Percentiles rank a stretch among this genome's conserved stretches.
These are phyloP conservation scores for Paramecium tetraurelia DNA, from an alignment of 73 alveolate species.

Conservation along the genomic window DNA sequence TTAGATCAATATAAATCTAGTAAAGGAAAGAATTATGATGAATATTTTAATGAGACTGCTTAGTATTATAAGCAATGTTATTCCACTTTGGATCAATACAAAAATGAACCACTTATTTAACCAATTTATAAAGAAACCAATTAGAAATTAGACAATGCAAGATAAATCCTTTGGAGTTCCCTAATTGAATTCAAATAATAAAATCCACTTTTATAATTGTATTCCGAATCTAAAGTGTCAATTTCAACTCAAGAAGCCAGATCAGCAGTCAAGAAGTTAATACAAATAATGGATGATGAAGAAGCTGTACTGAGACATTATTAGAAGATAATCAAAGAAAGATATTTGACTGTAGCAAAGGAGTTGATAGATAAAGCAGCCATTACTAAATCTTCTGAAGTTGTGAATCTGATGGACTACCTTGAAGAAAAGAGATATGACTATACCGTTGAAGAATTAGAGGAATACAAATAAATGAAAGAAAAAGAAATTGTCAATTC, in stretches of 20 bases:
- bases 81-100: constrained; percentile 9
- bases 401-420: neutral
- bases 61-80: constrained; percentile 13
- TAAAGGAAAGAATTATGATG: neutral
- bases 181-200: neutral
- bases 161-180: constrained; percentile 48
- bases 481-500: constrained; percentile 18
- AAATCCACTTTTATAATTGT: neutral
- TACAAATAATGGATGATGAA: constrained; percentile 53
- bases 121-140: constrained; percentile 57
- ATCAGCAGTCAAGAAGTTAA: constrained; percentile 49
- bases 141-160: constrained; percentile 34
- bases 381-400: neutral
- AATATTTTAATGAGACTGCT: neutral
- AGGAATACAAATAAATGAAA: neutral
- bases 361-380: constrained; percentile 31
- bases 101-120: constrained; percentile 51
- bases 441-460: constrained; percentile 7
- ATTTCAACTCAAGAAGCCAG: constrained; percentile 47
- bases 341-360: neutral
- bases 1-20: constrained; percentile 18
- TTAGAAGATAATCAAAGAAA: neutral
- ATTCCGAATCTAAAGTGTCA: neutral
- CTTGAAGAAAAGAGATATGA: constrained; percentile 21
- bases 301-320: constrained; percentile 52